Base-by-base conservation (phyloP, 352 stramenopile species). In the Detonula confervacea region DNA sequence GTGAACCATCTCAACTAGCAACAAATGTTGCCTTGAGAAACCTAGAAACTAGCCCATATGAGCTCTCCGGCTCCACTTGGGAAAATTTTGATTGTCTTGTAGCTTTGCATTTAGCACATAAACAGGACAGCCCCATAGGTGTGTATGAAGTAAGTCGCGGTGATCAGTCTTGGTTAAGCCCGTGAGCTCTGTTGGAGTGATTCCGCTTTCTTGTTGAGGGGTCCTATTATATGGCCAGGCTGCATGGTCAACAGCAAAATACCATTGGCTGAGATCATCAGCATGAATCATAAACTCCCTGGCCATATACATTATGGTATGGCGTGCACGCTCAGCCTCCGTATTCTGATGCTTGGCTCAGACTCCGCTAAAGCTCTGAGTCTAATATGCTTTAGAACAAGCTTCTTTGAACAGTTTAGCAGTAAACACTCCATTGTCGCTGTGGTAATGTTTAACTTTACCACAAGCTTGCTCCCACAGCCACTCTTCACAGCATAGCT, bases 31-130 rank as follows among this genome's bases (percentile, higher is more conserved):
- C 30, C 54, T 18, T 12, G 62, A 73, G 14, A 85, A 76, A 8
- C 86, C 82, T 20, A 91, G 12, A 54, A 81, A 91, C 37, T 84
- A 55, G 4, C 73, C 77, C 11, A 63, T 22, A 22, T 60, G 0
- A 4, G 73, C 35, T 7, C 75, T 47, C 33, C 30, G 14, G 18
- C 81, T 65, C 69, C 73, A 92, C 24, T 82, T 83, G 0, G 85
- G 81, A 8, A 91, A 46, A 54, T 87, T 87, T 56, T 86, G 77
- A 18, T 61, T 73, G 49, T 88, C 70, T 54, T 73, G 37, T 0
- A 90, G 29, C 18, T 52, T 80, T 9, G 65, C 42, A 44, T 87
- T 74, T n/a, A 92, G 39, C 0, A 92, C 80, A 67, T 78, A 92
- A 2, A 59, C 37, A 33, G 83, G 81, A 56, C 83, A 89, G 14